Conservation (phyloP, 1,139 yeast genomes). For the Pneumocystis murina region DNA sequence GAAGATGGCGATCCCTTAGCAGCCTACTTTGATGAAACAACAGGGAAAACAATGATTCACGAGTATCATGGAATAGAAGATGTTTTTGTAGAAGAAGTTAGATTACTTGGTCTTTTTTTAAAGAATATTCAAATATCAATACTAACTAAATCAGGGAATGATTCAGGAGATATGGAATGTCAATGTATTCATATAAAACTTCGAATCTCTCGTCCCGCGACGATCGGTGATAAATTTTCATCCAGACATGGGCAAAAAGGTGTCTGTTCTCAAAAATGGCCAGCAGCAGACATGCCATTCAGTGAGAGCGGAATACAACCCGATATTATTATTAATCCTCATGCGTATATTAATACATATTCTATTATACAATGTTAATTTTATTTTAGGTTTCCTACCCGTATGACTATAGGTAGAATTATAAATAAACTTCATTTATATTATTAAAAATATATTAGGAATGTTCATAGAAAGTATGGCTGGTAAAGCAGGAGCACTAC, state of each 20-base stretch:
- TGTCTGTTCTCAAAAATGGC: constrained; percentile 98
- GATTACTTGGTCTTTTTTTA: constrained; percentile 33
- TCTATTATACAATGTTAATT: not conserved
- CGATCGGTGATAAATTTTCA: constrained; percentile 95
- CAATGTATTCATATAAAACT: constrained; percentile 79
- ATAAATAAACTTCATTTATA: not conserved
- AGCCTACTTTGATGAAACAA: constrained; percentile 81
- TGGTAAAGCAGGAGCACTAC: constrained; percentile 96
- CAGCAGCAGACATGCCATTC: constrained; percentile 91
- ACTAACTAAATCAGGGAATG: constrained; percentile 43
- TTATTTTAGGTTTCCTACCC: constrained; percentile 59
- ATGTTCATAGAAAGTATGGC: constrained; percentile 97
- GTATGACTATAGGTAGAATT: constrained; percentile 63
- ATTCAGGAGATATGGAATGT: constrained; percentile 52
- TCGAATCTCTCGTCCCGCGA: constrained; percentile 80
- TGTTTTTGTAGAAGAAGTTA: constrained; percentile 90
- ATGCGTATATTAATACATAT: constrained; percentile 34
- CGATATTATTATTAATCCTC: constrained; percentile 93
- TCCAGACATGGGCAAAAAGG: constrained; percentile 99
- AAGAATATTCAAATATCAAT: not conserved
- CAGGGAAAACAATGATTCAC: constrained; percentile 81
- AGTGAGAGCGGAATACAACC: constrained; percentile 93
- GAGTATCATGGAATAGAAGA: constrained; percentile 91
- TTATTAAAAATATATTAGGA: constrained; percentile 31
- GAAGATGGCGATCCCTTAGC: constrained; percentile 94